Base-by-base conservation (phyloP, 768 basidiomycete species). In the Lactifluus rugatus region DNA sequence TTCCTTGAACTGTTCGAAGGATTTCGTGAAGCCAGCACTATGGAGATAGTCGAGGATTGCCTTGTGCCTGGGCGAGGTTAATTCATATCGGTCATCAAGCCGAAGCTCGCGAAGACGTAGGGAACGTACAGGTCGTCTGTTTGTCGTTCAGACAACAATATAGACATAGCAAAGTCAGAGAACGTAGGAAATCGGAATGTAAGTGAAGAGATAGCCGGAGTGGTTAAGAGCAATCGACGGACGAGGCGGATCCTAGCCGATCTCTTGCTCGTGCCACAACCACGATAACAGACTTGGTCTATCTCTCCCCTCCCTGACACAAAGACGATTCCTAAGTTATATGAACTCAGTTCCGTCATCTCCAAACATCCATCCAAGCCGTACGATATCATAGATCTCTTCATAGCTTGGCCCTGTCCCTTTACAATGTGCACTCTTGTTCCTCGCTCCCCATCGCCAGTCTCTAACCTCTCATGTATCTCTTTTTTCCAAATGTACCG, bases 41-140 rank as follows among this genome's bases (percentile, higher is more conserved):
- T 66, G 58, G 21, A 74, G 66, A 62, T 74, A 74, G 54, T 73
- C 70, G 23, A 73, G 65, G 17, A 74, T 73, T 47, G 72, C 67
- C 60, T 70, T 72, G 52, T 74, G 72, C 31, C 72, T 74, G 52
- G 36, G 9, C 34, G 36, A 39, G 8, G 44, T 50, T 28, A 48
- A 50, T 41, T 28, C 19, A 52, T 17, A 60, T 23, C 28, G 59
- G 54, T 16, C 19, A 26, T 26, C 21, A 37, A 47, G 50, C n/a
- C 10, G 31, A 16, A 3, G 23, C 32, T 21, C 23, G 14, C 2
- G 31, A 21, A n/a, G 50, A 46, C 13, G 37, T 32, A n/a, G n/a
- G 23, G 16, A 32, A 42, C 60, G 42, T 53, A 61, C 60, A 61
- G 23, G 32, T 61, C 60, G 21, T 61, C 60, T 48, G 55, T 42